Evolutionary conservation across 352 stramenopile genomes (phyloP), one percentile per base, ranked within the genome.

Genomic region (Phytophthora crassamura): DNA sequence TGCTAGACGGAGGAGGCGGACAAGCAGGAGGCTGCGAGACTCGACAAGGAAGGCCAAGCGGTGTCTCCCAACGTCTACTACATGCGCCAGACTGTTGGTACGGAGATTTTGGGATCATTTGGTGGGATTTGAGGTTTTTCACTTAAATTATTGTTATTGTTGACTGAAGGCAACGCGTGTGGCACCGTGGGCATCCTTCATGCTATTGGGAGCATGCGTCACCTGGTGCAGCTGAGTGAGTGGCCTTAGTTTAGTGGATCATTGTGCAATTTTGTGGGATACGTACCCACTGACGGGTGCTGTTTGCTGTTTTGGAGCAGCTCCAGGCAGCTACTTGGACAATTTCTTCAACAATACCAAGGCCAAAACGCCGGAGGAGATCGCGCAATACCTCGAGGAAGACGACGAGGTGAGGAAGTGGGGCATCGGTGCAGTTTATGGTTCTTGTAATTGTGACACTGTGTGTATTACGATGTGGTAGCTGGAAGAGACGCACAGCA

Each of bases 121-220:
- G 25, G n/a, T 45, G 34, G 18, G 43, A 33, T 34, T 57, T 56
- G 12, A 32, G 9, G 33, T 30, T 42, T 36, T n/a, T 34, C 45
- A 49, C 28, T 15, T 40, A n/a, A 51, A 35, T 25, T 43, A 20
- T 58, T 18, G 9, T 18, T 66, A 43, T 63, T 20, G 58, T 10
- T 50, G 20, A 16, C 49, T 50, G 12, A 47, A 87, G 78, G 94
- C 28, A 99, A 99, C 75, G 96, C 97, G 7, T 99, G 97, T 60
- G 97, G 97, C 16, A 99, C 97, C 1, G 90, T 99, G 71, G 97
- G 93, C 20, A 83, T 99, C 22, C 76, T 99, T 32, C 96, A 99
- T 80, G 89, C 94, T 12, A 77, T 98, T 28, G 87, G 91, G 25
- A 99, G 99, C 78, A 90, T 87, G 72, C 81, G 86, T 18, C 72